Base-by-base conservation (phyloP, 495 filamentous ascomycete species). In the Chaetomidium leptoderma region DNA sequence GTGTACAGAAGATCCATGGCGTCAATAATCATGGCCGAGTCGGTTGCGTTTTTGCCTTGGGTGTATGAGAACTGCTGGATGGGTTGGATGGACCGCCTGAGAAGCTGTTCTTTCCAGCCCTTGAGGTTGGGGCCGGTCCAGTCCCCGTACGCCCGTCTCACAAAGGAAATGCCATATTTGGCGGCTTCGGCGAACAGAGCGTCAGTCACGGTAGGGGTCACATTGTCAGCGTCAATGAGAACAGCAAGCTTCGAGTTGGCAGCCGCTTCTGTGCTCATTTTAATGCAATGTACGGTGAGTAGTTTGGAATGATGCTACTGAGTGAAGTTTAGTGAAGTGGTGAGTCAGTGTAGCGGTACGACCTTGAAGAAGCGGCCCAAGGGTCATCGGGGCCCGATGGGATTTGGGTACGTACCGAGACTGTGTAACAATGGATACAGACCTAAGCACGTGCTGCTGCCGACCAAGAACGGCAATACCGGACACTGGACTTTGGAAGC, bases 41-140 rank as follows among this genome's bases (percentile, higher is more conserved):
- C 62, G 23, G 62, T 64, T 2, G 62, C 53, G 17, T 61, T 64
- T 36, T 64, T 64, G 43, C 58, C 58, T 2, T 44, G 35, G 1
- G 62, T 64, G 33, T 64, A 64, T 47, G 62, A 48, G 17, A 64
- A 64, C 36, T 64, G 58, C 49, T 64, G 62, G 53, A 64, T 64
- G 4, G 62, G 62, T 27, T 64, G 62, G 44, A 64, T 64, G 23
- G 57, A 40, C 40, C 55, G 48, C 9, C 5, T 44, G 21, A 60
- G 62, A 26, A 64, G 62, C 21, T 45, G 23, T 6, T 63, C 56
- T 46, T 63, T 63, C 61, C 61, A 63, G 16, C 61, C 61, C 5
- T 51, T 57, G 17, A 63, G 47, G 16, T 13, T 30, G 32, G 57
- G n/a, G 10, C 53, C 61, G 39, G 61, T 63, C 61, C 61, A 63